These are phyloP conservation scores for Aspergillus steynii DNA, from an alignment of 495 filamentous ascomycete genomes.

Conservation along the genomic window DNA sequence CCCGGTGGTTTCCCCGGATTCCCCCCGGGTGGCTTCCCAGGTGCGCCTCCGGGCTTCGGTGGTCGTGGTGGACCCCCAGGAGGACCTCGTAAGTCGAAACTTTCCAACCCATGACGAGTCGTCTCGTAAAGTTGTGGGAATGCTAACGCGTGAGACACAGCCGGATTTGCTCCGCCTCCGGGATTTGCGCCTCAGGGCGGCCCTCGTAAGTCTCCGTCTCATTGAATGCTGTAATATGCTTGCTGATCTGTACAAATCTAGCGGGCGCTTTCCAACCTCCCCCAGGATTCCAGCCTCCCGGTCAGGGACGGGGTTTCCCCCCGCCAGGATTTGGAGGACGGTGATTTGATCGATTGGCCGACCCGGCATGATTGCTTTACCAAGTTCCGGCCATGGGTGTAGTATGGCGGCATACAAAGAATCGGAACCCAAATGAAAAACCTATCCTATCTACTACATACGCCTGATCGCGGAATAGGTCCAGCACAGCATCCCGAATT, in stretches of 20 bases:
- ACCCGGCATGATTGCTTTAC: slow-evolving; percentile 5
- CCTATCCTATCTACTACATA: slow-evolving; percentile 12
- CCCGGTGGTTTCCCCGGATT: slow-evolving; percentile 57
- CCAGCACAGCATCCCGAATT: slow-evolving; percentile 31
- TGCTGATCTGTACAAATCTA: slow-evolving; percentile 29
- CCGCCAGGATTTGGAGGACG: slow-evolving; percentile 76
- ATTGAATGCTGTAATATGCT: slow-evolving; percentile 6
- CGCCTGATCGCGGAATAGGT: slow-evolving; percentile 17
- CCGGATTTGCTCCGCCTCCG: slow-evolving; percentile 63
- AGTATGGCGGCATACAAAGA: slow-evolving; percentile 12
- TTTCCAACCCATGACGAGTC: not conserved
- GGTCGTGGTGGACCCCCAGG: slow-evolving; percentile 69
- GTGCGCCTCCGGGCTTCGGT: slow-evolving; percentile 71
- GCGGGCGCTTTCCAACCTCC: slow-evolving; percentile 68
- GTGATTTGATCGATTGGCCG: slow-evolving; percentile 40
- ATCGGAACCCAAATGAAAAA: slow-evolving; percentile 2
- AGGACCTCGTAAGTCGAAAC: slow-evolving; percentile 59
- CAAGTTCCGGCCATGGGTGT: slow-evolving; percentile 12
- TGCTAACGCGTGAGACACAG: slow-evolving; percentile 28
- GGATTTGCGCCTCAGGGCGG: slow-evolving; percentile 62
- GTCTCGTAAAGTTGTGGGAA: not conserved
- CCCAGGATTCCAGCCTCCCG: slow-evolving; percentile 65
- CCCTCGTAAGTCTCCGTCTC: slow-evolving; percentile 53
- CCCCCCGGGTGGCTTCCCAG: slow-evolving; percentile 66
- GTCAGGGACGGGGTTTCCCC: slow-evolving; percentile 69